A percentile compares a stretch with the other conserved stretches of the same genome.
phyloP scores from a whole-genome alignment of 2,329 filamentous ascomycete genomes.

The Diplodia intermedia region DNA sequence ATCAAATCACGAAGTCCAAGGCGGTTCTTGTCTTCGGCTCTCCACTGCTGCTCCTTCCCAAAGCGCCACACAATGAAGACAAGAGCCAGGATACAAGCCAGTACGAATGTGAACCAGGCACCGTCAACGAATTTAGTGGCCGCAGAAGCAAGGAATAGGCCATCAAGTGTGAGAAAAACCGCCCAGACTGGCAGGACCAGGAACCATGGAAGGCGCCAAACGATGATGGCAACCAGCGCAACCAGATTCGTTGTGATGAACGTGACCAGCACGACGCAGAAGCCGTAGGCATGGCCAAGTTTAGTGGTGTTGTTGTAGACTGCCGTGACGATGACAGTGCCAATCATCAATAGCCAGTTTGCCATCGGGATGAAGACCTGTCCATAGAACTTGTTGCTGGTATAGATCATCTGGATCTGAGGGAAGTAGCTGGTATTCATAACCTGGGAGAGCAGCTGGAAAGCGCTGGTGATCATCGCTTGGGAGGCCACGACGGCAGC shows the following conservation, averaged over 20 bases:
- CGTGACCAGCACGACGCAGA: conserved; percentile 81
- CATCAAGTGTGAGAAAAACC: conserved; percentile 70
- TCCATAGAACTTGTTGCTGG: conserved; percentile 72
- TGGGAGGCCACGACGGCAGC: conserved; percentile 79
- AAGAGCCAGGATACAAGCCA: conserved; percentile 67
- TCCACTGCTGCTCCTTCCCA: conserved; percentile 80
- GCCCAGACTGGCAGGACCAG: conserved; percentile 69
- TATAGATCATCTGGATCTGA: conserved; percentile 76
- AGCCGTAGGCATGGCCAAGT: conserved; percentile 49
- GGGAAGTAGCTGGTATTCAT: conserved; percentile 79
- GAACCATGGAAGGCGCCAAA: conserved; percentile 69
- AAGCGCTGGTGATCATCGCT: conserved; percentile 78
- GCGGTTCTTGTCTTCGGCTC: conserved; percentile 69
- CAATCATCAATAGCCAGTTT: conserved; percentile 80
- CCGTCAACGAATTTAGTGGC: conserved; percentile 76
- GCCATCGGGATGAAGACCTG: conserved; percentile 78
- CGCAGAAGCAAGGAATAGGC: conserved; percentile 72
- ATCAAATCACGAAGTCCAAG: conserved; percentile 56
- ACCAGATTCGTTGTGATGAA: conserved; percentile 81
- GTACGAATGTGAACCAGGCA: conserved; percentile 77
- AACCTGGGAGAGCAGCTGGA: conserved; percentile 70
- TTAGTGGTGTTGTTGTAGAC: conserved; percentile 68
- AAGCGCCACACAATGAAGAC: conserved; percentile 79
- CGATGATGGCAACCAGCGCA: conserved; percentile 72
- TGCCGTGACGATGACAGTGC: conserved; percentile 74